Percentiles rank a stretch among this genome's conserved stretches.
Conservation (phyloP, 2,329 filamentous ascomycete species). For the Phyllosticta capitalensis region DNA sequence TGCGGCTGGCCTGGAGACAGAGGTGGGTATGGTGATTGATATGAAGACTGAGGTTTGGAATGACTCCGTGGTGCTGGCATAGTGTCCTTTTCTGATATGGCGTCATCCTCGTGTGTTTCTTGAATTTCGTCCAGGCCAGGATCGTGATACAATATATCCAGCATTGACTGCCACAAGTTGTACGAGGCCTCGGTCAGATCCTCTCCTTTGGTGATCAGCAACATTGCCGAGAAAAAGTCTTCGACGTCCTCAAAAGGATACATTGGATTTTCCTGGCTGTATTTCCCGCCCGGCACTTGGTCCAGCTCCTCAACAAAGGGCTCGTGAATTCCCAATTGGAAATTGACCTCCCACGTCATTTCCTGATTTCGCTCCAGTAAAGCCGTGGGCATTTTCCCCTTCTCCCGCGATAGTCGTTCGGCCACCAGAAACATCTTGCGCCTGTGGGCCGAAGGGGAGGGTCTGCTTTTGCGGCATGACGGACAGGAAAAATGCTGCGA, state of each 20-base stretch:
- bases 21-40: no score
- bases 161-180: conserved; percentile 17
- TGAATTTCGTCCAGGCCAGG: background rate
- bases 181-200: conserved; percentile 16
- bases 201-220: conserved; percentile 16
- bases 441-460: conserved; percentile 15
- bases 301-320: conserved; percentile 17
- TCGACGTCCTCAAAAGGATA: conserved; percentile 21
- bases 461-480: conserved; percentile 11
- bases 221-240: conserved; percentile 19
- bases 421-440: conserved; percentile 24
- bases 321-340: conserved; percentile 19
- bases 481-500: conserved; percentile 16
- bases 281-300: conserved; percentile 17
- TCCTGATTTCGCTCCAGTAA: conserved; percentile 20
- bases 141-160: conserved; percentile 9
- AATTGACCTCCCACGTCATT: conserved; percentile 21
- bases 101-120: background rate
- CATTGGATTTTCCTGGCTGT: conserved; percentile 15
- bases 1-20: background rate
- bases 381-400: conserved; percentile 12
- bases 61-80: background rate
- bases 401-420: conserved; percentile 19
- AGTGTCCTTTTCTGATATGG: no score
- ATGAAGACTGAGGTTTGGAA: no score